A percentile compares a stretch with the other conserved stretches of the same genome.
Evolutionary conservation across 805 yeast genomes (phyloP).

Genomic region (Kodamaea hsintzibuensis): DNA sequence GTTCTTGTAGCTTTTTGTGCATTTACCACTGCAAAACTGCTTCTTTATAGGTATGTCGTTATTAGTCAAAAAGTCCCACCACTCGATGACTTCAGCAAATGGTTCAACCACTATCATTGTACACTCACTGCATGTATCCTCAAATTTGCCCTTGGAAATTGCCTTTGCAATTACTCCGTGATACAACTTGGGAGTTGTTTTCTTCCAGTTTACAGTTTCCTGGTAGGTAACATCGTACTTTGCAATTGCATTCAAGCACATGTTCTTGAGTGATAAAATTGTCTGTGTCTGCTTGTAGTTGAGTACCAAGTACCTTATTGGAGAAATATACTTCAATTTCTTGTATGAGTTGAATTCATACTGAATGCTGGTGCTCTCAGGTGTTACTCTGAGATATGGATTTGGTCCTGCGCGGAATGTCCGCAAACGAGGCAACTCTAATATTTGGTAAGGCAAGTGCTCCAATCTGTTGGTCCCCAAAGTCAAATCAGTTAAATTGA

Average conservation of each 20-base stretch:
- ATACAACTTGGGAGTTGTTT: conserved; percentile 43
- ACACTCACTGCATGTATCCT: conserved; percentile 57
- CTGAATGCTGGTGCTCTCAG: conserved; percentile 21
- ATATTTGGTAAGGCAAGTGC: conserved; percentile 53
- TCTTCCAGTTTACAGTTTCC: conserved; percentile 57
- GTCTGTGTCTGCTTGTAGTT: conserved; percentile 15
- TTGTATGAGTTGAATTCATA: conserved; percentile 25
- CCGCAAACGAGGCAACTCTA: conserved; percentile 43
- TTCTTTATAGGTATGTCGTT: conserved; percentile 52
- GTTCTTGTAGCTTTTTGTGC: conserved; percentile 29
- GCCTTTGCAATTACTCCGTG: conserved; percentile 52
- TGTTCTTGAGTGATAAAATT: conserved; percentile 48
- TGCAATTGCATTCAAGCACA: conserved; percentile 51
- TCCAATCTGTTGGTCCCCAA: conserved; percentile 51
- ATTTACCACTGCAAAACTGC: conserved; percentile 55
- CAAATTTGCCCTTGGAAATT: conserved; percentile 49
- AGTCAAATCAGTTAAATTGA: conserved; percentile 50
- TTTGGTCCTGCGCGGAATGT: conserved; percentile 60
- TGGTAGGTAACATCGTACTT: conserved; percentile 53
- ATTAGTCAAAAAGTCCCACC: conserved; percentile 65
- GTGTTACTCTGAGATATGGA: conserved; percentile 33
- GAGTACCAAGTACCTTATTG: conserved; percentile 25
- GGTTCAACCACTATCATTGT: conserved; percentile 51
- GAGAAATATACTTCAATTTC: conserved; percentile 24
- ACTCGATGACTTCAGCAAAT: conserved; percentile 58